phyloP scores from a whole-genome alignment of 148 eudicot species.

The Rhododendron ovatum region DNA sequence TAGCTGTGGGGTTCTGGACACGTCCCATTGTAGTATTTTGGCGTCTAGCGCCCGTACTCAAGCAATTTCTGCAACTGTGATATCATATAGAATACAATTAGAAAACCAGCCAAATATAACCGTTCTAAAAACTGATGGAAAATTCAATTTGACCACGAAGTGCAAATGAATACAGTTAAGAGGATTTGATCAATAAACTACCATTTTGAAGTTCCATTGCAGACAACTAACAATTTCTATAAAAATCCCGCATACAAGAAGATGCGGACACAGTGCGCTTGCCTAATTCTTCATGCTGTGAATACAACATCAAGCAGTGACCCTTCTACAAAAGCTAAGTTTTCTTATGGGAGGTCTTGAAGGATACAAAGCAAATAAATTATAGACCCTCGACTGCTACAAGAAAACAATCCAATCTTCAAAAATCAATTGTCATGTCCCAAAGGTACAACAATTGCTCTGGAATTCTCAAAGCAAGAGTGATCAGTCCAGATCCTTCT shows the following conservation, averaged over 20 bases:
- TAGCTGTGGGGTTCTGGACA: too few relatives aligned
- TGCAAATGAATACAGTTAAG: background rate
- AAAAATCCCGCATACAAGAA: background rate
- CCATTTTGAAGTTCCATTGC: background rate
- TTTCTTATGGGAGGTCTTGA: background rate
- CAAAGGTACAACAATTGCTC: slow-evolving; percentile 53
- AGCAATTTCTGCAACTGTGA: background rate
- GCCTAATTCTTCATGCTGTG: background rate
- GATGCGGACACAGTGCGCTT: background rate
- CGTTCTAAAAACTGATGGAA: background rate
- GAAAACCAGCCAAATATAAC: background rate
- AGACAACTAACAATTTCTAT: background rate
- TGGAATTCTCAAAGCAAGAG: slow-evolving; percentile 40
- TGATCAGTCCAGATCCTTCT: slow-evolving; percentile 49
- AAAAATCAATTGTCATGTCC: slow-evolving; percentile 47
- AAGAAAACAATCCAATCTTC: background rate
- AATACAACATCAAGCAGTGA: background rate
- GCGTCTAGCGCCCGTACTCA: background rate
- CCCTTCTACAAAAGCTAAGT: background rate
- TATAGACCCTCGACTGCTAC: background rate
- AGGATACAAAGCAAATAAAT: background rate
- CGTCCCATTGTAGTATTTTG: background rate
- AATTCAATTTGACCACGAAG: background rate
- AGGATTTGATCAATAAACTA: background rate
- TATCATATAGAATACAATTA: background rate